Evolutionary conservation across 768 basidiomycete genomes (phyloP), one percentile per base, ranked within the genome.

Genomic region (Lepiota brunneoincarnata): DNA sequence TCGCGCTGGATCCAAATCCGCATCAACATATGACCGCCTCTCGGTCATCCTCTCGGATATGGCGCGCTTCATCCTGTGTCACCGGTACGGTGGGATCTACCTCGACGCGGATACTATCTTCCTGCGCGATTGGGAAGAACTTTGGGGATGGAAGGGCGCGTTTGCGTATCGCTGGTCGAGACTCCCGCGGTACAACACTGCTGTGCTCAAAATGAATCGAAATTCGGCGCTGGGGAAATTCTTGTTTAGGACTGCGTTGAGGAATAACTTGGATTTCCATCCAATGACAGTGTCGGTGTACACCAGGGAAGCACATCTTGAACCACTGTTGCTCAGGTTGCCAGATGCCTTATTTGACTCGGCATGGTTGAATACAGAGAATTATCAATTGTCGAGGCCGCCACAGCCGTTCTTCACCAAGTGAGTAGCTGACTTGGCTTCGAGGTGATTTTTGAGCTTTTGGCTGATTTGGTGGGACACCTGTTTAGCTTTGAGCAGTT

Each of bases 101-200:
- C 84, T 99, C 49, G 96, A 99, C 63, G 94, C 95, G 9, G 97
- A 98, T 67, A 98, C 93, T 7, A 83, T 99, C 59, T 84, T 99
- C 61, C 72, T 99, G 28, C 87, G 97, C 18, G 96, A 99, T 64
- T 99, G 97, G 97, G 95, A 97, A 66, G 96, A 98, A 61, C 75
- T 99, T 4, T 98, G 93, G 93, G 93, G 92, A 24, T 97, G 91
- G 88, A 84, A 87, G 62, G 95, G 95, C 36, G 93, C 94, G 15
- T 99, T 97, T 62, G 95, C 96, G 6, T 98, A 98, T 68, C 80
- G 96, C 2, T 99, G 96, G 96, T 92, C 90, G 18, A 86, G 92
- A 44, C 74, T 95, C 58, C 83, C 89, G 63, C 91, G 87, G 67
- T 98, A 98, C 70, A 98, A 98, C 75, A 98, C 96, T 11, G 95